phyloP scores from a whole-genome alignment of 345 rosid species.

The Eucalyptus pauciflora region DNA sequence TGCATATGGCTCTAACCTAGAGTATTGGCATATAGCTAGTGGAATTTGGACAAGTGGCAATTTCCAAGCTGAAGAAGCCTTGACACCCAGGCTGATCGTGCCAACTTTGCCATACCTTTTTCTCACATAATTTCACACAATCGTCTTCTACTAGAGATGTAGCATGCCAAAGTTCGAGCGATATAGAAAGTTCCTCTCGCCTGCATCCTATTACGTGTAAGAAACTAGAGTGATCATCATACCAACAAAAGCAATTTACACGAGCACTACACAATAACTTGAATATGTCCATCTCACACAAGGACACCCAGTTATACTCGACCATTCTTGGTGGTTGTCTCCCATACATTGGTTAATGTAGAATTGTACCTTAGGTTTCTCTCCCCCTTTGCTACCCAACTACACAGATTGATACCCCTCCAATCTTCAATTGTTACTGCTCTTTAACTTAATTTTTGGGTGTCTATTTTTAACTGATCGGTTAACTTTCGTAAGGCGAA shows the following conservation, averaged over 20 bases:
- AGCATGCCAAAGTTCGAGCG: neutral
- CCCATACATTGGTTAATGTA: neutral
- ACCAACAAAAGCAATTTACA: neutral
- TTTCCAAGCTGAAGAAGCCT: neutral
- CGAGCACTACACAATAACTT: neutral
- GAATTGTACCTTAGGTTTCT: neutral
- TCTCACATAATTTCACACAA: neutral
- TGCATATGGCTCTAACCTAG: neutral
- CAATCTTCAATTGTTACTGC: neutral
- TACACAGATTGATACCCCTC: neutral
- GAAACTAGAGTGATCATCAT: neutral
- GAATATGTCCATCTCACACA: neutral
- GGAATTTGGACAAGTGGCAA: neutral
- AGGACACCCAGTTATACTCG: neutral
- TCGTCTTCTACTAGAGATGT: neutral
- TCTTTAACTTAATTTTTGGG: neutral
- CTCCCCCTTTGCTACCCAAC: neutral
- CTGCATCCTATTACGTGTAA: neutral
- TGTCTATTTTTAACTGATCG: neutral
- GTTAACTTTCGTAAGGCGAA: neutral
- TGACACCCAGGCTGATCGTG: neutral
- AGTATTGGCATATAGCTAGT: neutral
- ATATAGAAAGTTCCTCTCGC: neutral
- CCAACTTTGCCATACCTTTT: neutral
- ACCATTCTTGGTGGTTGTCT: neutral